These are phyloP conservation scores for Pleurotus tuoliensis DNA, from an alignment of 768 basidiomycete species.

Conservation along the genomic window DNA sequence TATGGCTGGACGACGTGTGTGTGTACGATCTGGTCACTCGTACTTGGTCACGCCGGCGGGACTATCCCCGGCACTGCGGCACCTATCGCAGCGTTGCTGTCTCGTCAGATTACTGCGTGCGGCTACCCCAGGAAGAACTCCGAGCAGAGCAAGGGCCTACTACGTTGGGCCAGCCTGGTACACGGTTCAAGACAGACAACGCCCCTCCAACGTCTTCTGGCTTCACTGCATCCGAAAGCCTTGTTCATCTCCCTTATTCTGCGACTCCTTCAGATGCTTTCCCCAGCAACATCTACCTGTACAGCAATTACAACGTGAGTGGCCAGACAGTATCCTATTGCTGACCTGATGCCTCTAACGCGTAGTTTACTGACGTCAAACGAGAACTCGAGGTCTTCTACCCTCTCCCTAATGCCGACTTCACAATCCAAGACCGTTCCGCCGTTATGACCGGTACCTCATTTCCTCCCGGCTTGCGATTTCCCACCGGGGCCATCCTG, in stretches of 20 bases:
- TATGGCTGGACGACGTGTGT: constrained; percentile 91
- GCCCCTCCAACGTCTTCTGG: constrained; percentile 37
- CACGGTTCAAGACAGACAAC: constrained; percentile 53
- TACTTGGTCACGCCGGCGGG: constrained; percentile 76
- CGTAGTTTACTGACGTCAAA: constrained; percentile 89
- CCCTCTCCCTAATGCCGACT: constrained; percentile 71
- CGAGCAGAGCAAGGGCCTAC: constrained; percentile 35
- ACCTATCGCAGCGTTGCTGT: constrained; percentile 94
- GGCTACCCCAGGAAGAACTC: constrained; percentile 62
- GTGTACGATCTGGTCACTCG: constrained; percentile 75
- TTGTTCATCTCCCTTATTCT: constrained; percentile 77
- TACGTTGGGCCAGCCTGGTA: constrained; percentile 50
- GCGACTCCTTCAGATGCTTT: constrained; percentile 65
- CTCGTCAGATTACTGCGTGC: constrained; percentile 63
- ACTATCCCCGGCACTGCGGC: constrained; percentile 91
- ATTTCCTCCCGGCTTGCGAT: constrained; percentile 92
- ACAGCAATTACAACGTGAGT: constrained; percentile 93
- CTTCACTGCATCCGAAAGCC: constrained; percentile 52
- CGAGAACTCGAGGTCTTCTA: constrained; percentile 92
- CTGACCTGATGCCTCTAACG: constrained; percentile 10
- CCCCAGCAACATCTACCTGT: constrained; percentile 85
- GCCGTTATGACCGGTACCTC: constrained; percentile 73
- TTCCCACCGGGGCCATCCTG: constrained; percentile 91
- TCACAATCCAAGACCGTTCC: constrained; percentile 79
- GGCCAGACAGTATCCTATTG: constrained; percentile 3